phyloP scores from a whole-genome alignment of 352 stramenopile species.

The Poterioochromonas sp. region DNA sequence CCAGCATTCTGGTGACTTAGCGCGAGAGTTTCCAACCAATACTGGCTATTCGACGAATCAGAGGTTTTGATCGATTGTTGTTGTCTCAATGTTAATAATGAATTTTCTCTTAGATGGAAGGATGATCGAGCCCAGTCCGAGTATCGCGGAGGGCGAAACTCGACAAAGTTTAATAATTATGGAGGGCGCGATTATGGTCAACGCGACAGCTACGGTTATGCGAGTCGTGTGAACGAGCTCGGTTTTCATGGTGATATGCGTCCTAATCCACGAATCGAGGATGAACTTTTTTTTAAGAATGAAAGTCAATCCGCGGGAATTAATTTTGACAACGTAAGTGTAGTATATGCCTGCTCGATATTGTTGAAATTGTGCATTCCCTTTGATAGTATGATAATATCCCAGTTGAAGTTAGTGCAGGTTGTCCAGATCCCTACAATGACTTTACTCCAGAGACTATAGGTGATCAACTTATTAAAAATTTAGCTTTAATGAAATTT shows the following conservation, averaged over 20 bases:
- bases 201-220: constrained; percentile 38
- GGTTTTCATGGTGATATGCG: constrained; percentile 90
- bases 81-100: too few relatives aligned
- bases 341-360: background rate
- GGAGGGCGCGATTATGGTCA: constrained; percentile 35
- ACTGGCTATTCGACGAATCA: too few relatives aligned
- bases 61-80: too few relatives aligned
- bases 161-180: too few relatives aligned
- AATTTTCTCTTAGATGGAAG: too few relatives aligned
- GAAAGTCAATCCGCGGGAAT: constrained; percentile 76
- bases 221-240: constrained; percentile 74
- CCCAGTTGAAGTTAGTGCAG: constrained; percentile 80
- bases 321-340: constrained; percentile 80
- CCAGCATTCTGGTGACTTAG: too few relatives aligned
- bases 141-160: too few relatives aligned
- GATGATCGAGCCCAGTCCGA: too few relatives aligned
- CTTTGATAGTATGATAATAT: constrained; percentile 83
- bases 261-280: constrained; percentile 77
- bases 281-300: constrained; percentile 77
- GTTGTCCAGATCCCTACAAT: constrained; percentile 77
- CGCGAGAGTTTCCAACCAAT: too few relatives aligned
- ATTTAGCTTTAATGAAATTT: constrained; percentile 85
- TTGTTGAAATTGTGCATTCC: constrained; percentile 14
- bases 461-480: constrained; percentile 68
- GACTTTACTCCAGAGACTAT: constrained; percentile 72